Evolutionary conservation across 192 early-diverging fungal genomes (phyloP).

Genomic region (Spizellomyces sp.): DNA sequence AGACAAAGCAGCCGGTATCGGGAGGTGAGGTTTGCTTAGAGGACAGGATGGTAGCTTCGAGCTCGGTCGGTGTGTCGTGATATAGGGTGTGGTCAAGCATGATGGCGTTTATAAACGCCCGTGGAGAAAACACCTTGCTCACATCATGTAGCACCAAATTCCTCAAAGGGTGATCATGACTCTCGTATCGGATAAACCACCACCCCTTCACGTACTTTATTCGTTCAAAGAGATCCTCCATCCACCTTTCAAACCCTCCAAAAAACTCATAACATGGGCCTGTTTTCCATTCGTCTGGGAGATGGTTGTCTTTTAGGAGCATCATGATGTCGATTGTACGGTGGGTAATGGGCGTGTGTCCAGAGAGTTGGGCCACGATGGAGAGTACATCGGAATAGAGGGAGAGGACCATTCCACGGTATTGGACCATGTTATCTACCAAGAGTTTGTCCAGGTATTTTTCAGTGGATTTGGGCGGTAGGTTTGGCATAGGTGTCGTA

Average conservation of each 20-base stretch:
- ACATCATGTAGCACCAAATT: constrained; percentile 24
- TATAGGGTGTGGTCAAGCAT: neutral
- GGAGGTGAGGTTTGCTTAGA: constrained; percentile 26
- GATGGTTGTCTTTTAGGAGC: too few species aligned
- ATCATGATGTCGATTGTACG: too few species aligned
- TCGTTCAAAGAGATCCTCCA: constrained; percentile 17
- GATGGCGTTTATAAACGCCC: constrained; percentile 20
- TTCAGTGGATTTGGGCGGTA: neutral
- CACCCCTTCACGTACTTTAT: constrained; percentile 18
- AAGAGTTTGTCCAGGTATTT: neutral
- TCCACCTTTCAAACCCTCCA: constrained; percentile 6
- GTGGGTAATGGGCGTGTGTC: too few species aligned
- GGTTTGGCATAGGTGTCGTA: neutral
- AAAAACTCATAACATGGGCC: too few species aligned
- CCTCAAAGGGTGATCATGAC: neutral
- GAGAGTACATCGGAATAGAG: neutral
- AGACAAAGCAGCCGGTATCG: constrained; percentile 22
- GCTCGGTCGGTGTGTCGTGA: neutral
- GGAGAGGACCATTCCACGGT: neutral
- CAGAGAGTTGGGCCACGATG: too few species aligned
- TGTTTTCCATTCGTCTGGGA: too few species aligned
- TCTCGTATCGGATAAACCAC: neutral
- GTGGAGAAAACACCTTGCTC: constrained; percentile 18
- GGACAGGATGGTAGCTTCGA: constrained; percentile 26
- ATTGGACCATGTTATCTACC: neutral